Conservation (phyloP, 208 protist genomes). For the Tritrichomonas musculus region DNA sequence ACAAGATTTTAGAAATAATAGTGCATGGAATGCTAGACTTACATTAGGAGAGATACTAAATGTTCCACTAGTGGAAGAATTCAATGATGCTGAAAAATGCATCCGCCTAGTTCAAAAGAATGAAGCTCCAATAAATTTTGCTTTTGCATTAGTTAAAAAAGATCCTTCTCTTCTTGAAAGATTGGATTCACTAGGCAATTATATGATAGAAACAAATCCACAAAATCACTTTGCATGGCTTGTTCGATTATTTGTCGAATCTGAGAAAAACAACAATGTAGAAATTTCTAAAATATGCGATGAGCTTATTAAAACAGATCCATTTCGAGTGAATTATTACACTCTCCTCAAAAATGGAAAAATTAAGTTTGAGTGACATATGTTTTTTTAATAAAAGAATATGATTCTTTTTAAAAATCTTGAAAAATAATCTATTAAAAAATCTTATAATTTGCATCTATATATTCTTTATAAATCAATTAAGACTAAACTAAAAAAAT, state of each 20-base stretch:
- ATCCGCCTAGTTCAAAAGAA: not conserved
- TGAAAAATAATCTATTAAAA: not conserved
- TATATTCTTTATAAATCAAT: too few species aligned
- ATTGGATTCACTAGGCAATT: not conserved
- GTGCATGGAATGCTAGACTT: not conserved
- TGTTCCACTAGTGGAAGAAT: not conserved
- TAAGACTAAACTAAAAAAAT: too few species aligned
- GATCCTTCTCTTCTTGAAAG: not conserved
- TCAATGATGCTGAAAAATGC: not conserved
- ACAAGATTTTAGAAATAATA: not conserved
- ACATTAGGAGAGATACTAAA: not conserved
- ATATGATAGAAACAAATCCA: not conserved
- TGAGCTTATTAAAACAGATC: not conserved
- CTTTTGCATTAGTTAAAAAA: not conserved
- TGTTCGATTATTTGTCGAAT: not conserved
- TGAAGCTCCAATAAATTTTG: not conserved
- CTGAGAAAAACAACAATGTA: not conserved
- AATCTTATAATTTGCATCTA: too few species aligned
- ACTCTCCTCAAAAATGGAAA: not conserved
- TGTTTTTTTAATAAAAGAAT: not conserved
- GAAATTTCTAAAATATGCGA: not conserved
- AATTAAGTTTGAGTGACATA: not conserved
- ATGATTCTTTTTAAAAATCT: not conserved
- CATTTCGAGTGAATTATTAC: not conserved
- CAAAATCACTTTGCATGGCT: not conserved